Percentiles rank a stretch among this genome's conserved stretches.
These are phyloP conservation scores for Thermochaetoides dissita DNA, from an alignment of 2,329 filamentous ascomycete species.

Conservation along the genomic window DNA sequence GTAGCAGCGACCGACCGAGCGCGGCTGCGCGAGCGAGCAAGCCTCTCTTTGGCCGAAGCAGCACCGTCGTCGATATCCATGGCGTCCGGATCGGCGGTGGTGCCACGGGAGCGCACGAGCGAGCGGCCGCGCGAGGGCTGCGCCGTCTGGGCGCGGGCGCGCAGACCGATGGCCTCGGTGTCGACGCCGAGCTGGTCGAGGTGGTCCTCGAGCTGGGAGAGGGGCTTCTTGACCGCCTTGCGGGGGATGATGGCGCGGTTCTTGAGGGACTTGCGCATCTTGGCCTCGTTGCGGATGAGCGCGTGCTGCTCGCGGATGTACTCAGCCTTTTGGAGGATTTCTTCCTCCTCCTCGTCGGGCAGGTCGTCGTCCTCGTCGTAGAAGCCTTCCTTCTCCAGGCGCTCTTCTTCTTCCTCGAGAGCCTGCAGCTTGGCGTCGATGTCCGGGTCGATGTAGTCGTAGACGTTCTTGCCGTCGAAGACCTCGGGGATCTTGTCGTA, in stretches of 20 bases:
- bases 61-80: constrained; percentile 57
- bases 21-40: constrained; percentile 57
- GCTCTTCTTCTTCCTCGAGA: constrained; percentile 90
- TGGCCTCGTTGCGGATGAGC: constrained; percentile 83
- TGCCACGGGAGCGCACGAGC: constrained; percentile 45
- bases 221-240: constrained; percentile 62
- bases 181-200: constrained; percentile 79
- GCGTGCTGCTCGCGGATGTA: constrained; percentile 89
- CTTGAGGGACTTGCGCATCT: constrained; percentile 93
- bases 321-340: constrained; percentile 81
- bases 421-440: constrained; percentile 87
- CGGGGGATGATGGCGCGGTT: constrained; percentile 90
- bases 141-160: constrained; percentile 48
- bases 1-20: constrained; percentile 41
- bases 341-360: constrained; percentile 78
- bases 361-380: constrained; percentile 76
- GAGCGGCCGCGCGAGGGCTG: constrained; percentile 59
- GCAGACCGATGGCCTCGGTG: constrained; percentile 56
- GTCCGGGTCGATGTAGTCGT: constrained; percentile 92
- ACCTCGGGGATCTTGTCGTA: constrained; percentile 91
- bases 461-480: constrained; percentile 90
- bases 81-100: constrained; percentile 49
- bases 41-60: constrained; percentile 36
- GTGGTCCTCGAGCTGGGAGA: constrained; percentile 75
- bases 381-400: constrained; percentile 78